phyloP scores from a whole-genome alignment of 306 rosid species.

The Abrus pulchellus region DNA sequence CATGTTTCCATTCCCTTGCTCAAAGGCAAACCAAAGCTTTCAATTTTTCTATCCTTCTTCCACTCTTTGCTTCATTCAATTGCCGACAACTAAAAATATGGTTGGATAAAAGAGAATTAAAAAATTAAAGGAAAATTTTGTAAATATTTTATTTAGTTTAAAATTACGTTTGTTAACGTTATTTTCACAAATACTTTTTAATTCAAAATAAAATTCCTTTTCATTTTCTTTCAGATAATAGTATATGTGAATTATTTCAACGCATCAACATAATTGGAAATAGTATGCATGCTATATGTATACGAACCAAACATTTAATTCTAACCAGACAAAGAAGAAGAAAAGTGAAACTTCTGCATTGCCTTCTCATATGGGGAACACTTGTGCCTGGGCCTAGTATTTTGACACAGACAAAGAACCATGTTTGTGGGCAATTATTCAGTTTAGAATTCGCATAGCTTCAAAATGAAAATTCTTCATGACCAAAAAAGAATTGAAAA shows the following conservation, averaged over 20 bases:
- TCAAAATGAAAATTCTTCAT: background rate
- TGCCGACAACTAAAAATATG: background rate
- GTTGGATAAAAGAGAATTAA: background rate
- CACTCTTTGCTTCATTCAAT: background rate
- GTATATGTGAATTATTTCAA: too few species aligned
- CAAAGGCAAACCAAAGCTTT: constrained; percentile 13
- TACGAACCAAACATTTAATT: background rate
- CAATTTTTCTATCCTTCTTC: background rate
- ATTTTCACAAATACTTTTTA: background rate
- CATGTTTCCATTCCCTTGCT: background rate
- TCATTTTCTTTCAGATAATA: too few species aligned
- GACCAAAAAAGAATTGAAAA: background rate
- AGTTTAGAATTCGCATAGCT: background rate
- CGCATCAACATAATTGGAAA: background rate
- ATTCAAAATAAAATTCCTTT: background rate
- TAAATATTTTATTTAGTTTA: background rate
- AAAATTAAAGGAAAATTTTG: background rate
- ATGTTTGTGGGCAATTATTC: too few species aligned
- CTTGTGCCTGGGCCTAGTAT: background rate
- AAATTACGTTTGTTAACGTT: background rate
- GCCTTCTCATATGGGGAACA: background rate
- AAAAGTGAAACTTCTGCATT: background rate
- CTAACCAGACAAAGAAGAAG: background rate
- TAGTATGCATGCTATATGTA: too few species aligned
- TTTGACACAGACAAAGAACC: background rate